phyloP scores from a whole-genome alignment of 306 rosid species.

The Quercus bicolor region DNA sequence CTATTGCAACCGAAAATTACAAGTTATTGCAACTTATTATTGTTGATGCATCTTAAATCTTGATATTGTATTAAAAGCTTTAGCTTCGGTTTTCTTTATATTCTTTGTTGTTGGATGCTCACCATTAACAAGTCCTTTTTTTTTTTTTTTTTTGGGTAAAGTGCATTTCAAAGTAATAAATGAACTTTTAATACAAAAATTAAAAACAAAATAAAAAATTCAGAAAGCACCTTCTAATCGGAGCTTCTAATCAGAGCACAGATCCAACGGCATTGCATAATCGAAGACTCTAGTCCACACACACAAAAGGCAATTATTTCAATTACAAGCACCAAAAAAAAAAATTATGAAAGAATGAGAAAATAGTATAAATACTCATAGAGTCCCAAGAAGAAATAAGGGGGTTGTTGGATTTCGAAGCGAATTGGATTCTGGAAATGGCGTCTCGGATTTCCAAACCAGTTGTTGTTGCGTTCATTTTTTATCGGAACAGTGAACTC shows the following conservation, averaged over 20 bases:
- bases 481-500: background rate
- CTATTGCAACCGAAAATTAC: no score
- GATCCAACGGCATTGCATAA: slow-evolving; percentile 57
- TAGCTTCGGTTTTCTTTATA: no score
- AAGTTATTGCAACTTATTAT: no score
- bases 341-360: background rate
- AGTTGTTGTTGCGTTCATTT: slow-evolving; percentile 22
- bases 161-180: no score
- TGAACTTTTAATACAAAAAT: no score
- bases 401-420: slow-evolving; percentile 57
- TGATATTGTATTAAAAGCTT: no score
- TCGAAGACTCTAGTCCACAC: slow-evolving; percentile 48
- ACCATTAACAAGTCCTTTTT: no score
- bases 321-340: background rate
- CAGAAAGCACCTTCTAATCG: slow-evolving; percentile 8
- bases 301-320: background rate
- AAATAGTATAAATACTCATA: slow-evolving; percentile 26
- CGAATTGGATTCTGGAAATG: slow-evolving; percentile 53
- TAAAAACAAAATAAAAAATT: no score
- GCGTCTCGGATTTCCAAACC: slow-evolving; percentile 38
- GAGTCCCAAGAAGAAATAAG: slow-evolving; percentile 85
- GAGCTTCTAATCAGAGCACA: background rate
- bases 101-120: no score
- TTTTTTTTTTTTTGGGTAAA: no score
- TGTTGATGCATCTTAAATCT: no score